These are phyloP conservation scores for Xylariales sp. DNA, from an alignment of 2,329 filamentous ascomycete genomes.

Conservation along the genomic window DNA sequence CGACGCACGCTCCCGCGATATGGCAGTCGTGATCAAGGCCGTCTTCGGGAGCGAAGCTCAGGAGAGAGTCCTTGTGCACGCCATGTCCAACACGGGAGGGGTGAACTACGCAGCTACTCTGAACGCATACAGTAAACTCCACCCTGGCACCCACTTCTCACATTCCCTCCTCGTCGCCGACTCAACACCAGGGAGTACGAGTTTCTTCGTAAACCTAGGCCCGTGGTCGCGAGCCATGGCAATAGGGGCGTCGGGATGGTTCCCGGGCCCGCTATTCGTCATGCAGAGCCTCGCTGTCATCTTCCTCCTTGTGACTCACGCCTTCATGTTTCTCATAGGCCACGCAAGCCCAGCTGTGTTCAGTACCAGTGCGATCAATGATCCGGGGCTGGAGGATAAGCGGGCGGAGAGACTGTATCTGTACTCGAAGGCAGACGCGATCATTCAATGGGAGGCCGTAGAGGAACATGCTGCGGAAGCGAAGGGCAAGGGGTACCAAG, in stretches of 20 bases:
- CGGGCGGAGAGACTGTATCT: slow-evolving; percentile 47
- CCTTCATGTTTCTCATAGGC: slow-evolving; percentile 31
- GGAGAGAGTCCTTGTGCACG: slow-evolving; percentile 42
- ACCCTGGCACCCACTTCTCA: slow-evolving; percentile 34
- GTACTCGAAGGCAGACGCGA: slow-evolving; percentile 53
- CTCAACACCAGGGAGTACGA: slow-evolving; percentile 47
- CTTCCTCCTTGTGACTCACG: slow-evolving; percentile 34
- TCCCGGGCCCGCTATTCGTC: slow-evolving; percentile 45
- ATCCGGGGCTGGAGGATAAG: slow-evolving; percentile 27
- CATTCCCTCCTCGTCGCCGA: slow-evolving; percentile 46
- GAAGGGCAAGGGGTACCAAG: slow-evolving; percentile 41
- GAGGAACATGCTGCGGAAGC: slow-evolving; percentile 48
- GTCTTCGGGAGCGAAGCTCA: slow-evolving; percentile 25
- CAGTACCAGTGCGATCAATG: slow-evolving; percentile 32
- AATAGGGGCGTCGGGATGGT: slow-evolving; percentile 39
- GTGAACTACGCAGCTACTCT: slow-evolving; percentile 47
- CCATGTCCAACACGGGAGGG: slow-evolving; percentile 55
- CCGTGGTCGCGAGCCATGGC: slow-evolving; percentile 52
- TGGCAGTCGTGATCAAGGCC: slow-evolving; percentile 40
- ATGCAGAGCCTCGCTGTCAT: slow-evolving; percentile 42
- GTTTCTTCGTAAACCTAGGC: slow-evolving; percentile 36
- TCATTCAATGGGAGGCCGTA: slow-evolving; percentile 52
- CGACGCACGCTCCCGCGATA: slow-evolving; percentile 36
- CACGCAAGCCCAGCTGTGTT: slow-evolving; percentile 36
- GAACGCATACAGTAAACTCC: slow-evolving; percentile 37